Evolutionary conservation across 495 filamentous ascomycete genomes (phyloP), one percentile per base, ranked within the genome.

Genomic region (Evernia prunastri): DNA sequence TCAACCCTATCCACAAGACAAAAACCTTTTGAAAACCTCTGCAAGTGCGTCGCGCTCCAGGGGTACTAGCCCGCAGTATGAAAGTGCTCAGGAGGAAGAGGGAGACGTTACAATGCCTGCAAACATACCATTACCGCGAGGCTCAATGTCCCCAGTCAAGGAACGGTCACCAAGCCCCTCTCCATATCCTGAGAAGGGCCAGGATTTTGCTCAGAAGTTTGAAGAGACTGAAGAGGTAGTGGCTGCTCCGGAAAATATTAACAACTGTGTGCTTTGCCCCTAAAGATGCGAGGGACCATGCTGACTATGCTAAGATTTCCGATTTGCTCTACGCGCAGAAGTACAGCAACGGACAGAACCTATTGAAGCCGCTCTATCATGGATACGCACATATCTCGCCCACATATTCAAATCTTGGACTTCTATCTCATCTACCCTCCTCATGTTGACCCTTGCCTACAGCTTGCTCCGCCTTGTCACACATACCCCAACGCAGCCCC

Each of bases 321-420:
- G 92, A 65, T 92, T 96, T 69, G 86, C 89, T 40, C 78, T 93
- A 51, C 82, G 89, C 63, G 89, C 91, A 66, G 92, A 96, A 77
- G 89, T 95, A 27, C 88, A 91, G 67, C 91, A 96, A 69, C 83
- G 89, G 37, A 88, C 87, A 58, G 90, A 95, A 72, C 89, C 90
- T 36, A 87, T 96, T 66, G 89, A 92, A 68, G 84, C 86, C 31
- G 80, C 83, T n/a, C 79, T 90, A 64, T 79, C 74, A 63, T 88
- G 85, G 65, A 40, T 92, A 60, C 85, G 83, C 59, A 79, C 72
- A 36, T 80, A 77, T 63, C 75, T 86, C 58, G 76, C 83, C 59
- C 64, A 75, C 47, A 77, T 85, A 54, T 86, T 86, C 37, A 83
- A 81, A 60, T 88, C 89, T 31, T 87, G 86, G 78, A 77, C 82